These are phyloP conservation scores for Solanum lignicaule DNA, from an alignment of 257 asterid species.

Conservation along the genomic window DNA sequence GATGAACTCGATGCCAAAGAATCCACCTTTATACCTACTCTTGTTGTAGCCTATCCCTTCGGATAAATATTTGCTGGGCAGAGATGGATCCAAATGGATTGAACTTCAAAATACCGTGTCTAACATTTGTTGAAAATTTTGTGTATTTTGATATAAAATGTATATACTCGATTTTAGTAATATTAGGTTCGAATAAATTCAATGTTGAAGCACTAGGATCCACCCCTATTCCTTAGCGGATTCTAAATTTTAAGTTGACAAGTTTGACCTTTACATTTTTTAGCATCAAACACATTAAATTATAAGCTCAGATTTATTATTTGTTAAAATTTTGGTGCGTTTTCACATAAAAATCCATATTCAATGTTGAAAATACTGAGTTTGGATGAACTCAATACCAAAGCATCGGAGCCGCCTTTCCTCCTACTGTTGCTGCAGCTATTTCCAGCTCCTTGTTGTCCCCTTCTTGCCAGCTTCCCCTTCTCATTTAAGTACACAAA, in stretches of 20 bases:
- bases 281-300: background rate
- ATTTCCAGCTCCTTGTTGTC: background rate
- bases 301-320: background rate
- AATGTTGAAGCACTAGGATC: background rate
- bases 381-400: background rate
- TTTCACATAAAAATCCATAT: background rate
- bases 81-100: background rate
- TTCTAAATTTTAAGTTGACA: background rate
- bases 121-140: no score
- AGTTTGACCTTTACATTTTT: background rate
- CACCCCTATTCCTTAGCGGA: background rate
- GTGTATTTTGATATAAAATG: no score
- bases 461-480: background rate
- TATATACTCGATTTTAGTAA: no score
- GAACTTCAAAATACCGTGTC: background rate
- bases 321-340: background rate
- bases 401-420: background rate
- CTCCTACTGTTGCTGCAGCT: background rate
- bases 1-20: background rate
- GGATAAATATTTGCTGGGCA: background rate
- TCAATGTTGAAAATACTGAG: accelerated
- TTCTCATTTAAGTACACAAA: background rate
- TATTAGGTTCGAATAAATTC: no score
- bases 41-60: background rate
- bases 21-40: background rate